Conservation (phyloP, 2,329 filamentous ascomycete genomes). For the Grosmannia penicillata region DNA sequence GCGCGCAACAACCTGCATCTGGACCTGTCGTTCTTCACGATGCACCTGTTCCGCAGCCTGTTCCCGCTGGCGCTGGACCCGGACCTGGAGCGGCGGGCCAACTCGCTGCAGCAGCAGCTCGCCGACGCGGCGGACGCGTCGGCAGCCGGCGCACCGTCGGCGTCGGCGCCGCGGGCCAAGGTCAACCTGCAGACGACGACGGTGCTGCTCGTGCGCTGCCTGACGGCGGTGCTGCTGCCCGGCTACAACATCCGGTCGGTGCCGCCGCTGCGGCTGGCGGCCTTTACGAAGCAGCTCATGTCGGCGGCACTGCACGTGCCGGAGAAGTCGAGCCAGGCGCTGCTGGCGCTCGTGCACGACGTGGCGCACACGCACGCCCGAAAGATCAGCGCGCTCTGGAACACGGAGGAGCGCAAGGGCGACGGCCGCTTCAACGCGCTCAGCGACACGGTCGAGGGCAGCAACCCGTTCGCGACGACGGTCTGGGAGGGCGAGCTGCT, state of each 20-base stretch:
- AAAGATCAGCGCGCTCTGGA: conserved; percentile 78
- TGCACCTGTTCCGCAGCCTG: conserved; percentile 79
- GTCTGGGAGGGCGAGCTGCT: conserved; percentile 90
- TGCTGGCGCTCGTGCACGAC: conserved; percentile 63
- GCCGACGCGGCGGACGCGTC: conserved; percentile 29
- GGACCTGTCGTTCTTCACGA: conserved; percentile 90
- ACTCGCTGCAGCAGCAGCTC: conserved; percentile 56
- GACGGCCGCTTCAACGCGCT: conserved; percentile 74
- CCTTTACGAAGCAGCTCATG: conserved; percentile 86
- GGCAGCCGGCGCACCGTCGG: neutral
- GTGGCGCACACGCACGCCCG: conserved; percentile 68
- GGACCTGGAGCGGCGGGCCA: conserved; percentile 70
- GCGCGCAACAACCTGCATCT: conserved; percentile 69
- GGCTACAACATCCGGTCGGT: conserved; percentile 56
- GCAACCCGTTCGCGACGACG: conserved; percentile 80
- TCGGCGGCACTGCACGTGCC: conserved; percentile 71
- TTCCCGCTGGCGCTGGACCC: conserved; percentile 65
- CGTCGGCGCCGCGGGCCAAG: conserved; percentile 34
- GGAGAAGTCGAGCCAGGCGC: conserved; percentile 73
- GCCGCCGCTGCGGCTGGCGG: conserved; percentile 72
- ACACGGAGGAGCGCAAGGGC: conserved; percentile 83
- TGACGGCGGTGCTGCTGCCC: conserved; percentile 70
- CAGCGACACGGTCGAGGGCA: conserved; percentile 61
- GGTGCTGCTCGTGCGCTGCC: conserved; percentile 74
- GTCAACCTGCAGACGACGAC: conserved; percentile 93